phyloP scores from a whole-genome alignment of 306 rosid genomes.

The Adenanthera pavonina region DNA sequence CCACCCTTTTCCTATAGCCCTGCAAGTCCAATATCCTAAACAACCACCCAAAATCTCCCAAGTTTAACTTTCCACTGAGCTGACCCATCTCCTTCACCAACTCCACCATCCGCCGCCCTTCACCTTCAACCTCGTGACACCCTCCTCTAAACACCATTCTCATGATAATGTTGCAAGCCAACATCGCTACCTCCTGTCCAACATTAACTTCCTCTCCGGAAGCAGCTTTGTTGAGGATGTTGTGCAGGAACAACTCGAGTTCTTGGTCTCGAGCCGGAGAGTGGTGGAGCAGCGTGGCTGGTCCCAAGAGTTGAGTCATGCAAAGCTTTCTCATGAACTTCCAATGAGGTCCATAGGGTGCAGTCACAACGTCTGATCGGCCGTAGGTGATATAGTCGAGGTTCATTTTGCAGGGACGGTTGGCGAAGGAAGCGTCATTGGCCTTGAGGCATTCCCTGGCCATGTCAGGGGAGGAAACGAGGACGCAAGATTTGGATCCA shows the following conservation, averaged over 20 bases:
- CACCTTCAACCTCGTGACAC: slow-evolving; percentile 38
- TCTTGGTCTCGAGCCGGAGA: slow-evolving; percentile 40
- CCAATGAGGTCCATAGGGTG: slow-evolving; percentile 62
- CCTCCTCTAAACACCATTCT: slow-evolving; percentile 47
- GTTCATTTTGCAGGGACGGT: slow-evolving; percentile 41
- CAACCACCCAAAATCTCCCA: slow-evolving; percentile 47
- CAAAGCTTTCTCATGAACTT: slow-evolving; percentile 57
- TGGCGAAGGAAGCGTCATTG: slow-evolving; percentile 42
- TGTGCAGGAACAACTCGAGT: background rate
- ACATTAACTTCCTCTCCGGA: slow-evolving; percentile 37
- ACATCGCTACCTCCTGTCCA: slow-evolving; percentile 37
- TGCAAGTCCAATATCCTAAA: slow-evolving; percentile 54
- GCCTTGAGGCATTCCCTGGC: slow-evolving; percentile 52
- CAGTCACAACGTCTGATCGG: slow-evolving; percentile 38
- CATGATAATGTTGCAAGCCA: slow-evolving; percentile 33
- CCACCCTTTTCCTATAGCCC: slow-evolving; percentile 42
- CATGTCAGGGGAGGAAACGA: slow-evolving; percentile 50
- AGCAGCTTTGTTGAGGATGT: background rate
- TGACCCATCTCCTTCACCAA: slow-evolving; percentile 39
- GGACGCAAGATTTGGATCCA: slow-evolving; percentile 44
- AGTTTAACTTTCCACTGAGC: slow-evolving; percentile 30
- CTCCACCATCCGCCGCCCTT: slow-evolving; percentile 36
- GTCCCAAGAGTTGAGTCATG: slow-evolving; percentile 50
- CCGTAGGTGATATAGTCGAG: slow-evolving; percentile 48
- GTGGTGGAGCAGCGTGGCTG: slow-evolving; percentile 36